phyloP scores from a whole-genome alignment of 495 filamentous ascomycete genomes.

The Hypoxylon trugodes region DNA sequence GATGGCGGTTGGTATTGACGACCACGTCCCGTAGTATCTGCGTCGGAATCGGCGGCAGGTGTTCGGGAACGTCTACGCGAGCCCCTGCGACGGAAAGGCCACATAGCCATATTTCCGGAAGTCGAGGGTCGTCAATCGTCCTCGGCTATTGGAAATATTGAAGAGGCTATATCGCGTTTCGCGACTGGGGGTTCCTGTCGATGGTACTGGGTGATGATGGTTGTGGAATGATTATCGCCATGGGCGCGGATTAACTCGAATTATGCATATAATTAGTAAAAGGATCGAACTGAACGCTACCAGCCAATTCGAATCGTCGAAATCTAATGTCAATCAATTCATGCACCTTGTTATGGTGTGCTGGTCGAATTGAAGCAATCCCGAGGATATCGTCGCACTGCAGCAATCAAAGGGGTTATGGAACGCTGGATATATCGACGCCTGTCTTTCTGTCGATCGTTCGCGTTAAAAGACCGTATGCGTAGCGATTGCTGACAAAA shows the following conservation, averaged over 20 bases:
- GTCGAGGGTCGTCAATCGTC: slow-evolving; percentile 27
- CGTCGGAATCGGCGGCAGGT: slow-evolving; percentile 48
- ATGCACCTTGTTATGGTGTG: slow-evolving; percentile 2
- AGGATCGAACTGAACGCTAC: slow-evolving; percentile 5
- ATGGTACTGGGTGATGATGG: slow-evolving; percentile 36
- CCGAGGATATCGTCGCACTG: slow-evolving; percentile 32
- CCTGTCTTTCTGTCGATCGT: slow-evolving; percentile 10
- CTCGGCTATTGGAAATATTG: slow-evolving; percentile 22
- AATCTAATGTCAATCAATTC: slow-evolving; percentile 26
- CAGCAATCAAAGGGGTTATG: slow-evolving; percentile 22
- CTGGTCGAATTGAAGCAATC: slow-evolving; percentile 21
- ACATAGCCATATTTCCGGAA: slow-evolving; percentile 70
- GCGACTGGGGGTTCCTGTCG: slow-evolving; percentile 34
- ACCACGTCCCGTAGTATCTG: slow-evolving; percentile 36
- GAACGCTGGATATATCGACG: slow-evolving; percentile 18
- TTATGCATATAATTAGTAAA: slow-evolving; percentile 30
- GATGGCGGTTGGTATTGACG: slow-evolving; percentile 41
- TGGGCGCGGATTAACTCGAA: slow-evolving; percentile 42
- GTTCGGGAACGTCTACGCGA: slow-evolving; percentile 54
- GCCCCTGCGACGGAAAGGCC: slow-evolving; percentile 79
- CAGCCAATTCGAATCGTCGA: slow-evolving; percentile 16
- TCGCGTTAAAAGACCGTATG: slow-evolving; percentile 16
- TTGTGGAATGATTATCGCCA: slow-evolving; percentile 43
- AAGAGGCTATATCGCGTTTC: slow-evolving; percentile 37
- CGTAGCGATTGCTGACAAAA: slow-evolving; percentile 12